Evolutionary conservation across 2,329 filamentous ascomycete species (phyloP).

Genomic region (Sodiomyces alkalinus): DNA sequence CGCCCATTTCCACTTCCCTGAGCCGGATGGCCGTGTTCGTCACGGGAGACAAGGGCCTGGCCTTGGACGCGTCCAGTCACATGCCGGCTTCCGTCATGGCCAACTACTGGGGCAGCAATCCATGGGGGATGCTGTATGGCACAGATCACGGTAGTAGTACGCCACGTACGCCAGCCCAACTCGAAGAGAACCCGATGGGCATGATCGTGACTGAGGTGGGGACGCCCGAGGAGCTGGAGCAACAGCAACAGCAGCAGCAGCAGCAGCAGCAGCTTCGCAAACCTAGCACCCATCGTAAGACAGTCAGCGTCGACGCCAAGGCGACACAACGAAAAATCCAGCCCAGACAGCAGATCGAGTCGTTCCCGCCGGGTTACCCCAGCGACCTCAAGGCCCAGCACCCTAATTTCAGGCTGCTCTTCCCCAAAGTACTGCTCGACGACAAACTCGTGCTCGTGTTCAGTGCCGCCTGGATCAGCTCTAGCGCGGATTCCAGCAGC

Average conservation of each 20-base stretch:
- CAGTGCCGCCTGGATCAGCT: conserved; percentile 66
- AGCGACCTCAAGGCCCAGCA: conserved; percentile 72
- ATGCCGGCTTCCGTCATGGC: conserved; percentile 79
- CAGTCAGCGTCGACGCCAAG: conserved; percentile 25
- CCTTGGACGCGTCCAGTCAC: conserved; percentile 47
- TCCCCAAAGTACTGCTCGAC: conserved; percentile 60
- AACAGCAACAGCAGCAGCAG: too few species aligned
- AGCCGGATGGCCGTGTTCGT: conserved; percentile 75
- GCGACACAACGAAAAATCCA: conserved; percentile 11
- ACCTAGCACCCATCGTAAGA: conserved; percentile 22
- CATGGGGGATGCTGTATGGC: conserved; percentile 41
- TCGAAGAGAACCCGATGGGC: conserved; percentile 24
- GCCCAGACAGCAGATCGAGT: conserved; percentile 27
- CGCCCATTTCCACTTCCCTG: conserved; percentile 70
- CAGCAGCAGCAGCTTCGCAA: too few species aligned
- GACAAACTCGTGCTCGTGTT: conserved; percentile 88
- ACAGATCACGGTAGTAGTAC: conserved; percentile 9
- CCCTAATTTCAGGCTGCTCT: conserved; percentile 82
- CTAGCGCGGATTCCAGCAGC: conserved; percentile 24
- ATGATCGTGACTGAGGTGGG: conserved; percentile 21
- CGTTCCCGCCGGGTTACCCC: conserved; percentile 65
- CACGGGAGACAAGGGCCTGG: conserved; percentile 59
- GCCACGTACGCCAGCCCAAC: conserved; percentile 5
- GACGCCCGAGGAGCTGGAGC: conserved; percentile 13
- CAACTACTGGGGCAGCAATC: conserved; percentile 83